These are phyloP conservation scores for Cynanchum wilfordii DNA, from an alignment of 257 asterid genomes.

Conservation along the genomic window DNA sequence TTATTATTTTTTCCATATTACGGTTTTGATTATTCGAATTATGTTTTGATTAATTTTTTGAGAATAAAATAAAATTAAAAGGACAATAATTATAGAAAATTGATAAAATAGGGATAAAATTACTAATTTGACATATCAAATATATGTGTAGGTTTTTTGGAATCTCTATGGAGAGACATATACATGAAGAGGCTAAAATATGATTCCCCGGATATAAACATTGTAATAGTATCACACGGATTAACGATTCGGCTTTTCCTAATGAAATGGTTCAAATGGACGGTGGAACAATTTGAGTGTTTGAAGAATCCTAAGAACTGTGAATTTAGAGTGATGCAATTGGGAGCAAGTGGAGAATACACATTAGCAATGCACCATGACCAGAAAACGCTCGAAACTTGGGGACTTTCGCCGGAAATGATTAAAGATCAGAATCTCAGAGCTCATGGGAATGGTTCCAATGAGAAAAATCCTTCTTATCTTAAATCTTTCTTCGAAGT, in stretches of 20 bases:
- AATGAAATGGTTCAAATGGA: constrained; percentile 77
- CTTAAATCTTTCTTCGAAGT: constrained; percentile 30
- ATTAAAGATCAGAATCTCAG: constrained; percentile 44
- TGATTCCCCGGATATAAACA: constrained; percentile 20
- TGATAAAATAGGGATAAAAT: too few relatives aligned
- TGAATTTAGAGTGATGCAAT: constrained; percentile 43
- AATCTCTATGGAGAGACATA: constrained; percentile 60
- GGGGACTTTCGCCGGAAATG: constrained; percentile 58
- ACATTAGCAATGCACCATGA: constrained; percentile 54
- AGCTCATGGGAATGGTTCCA: constrained; percentile 23
- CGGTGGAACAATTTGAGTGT: constrained; percentile 50
- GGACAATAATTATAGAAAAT: too few relatives aligned
- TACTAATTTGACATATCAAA: too few relatives aligned
- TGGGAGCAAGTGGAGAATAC: constrained; percentile 50
- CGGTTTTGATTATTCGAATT: too few relatives aligned
- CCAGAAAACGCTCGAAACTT: constrained; percentile 27
- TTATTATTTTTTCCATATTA: not conserved
- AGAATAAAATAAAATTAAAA: too few relatives aligned
- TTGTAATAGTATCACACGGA: constrained; percentile 60
- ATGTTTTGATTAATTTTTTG: too few relatives aligned
- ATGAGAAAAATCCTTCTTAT: constrained; percentile 25
- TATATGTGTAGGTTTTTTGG: constrained; percentile 38
- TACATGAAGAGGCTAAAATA: constrained; percentile 27
- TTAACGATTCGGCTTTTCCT: constrained; percentile 50
- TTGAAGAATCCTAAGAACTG: constrained; percentile 40